phyloP scores from a whole-genome alignment of 1,284 basidiomycete species.

The Papiliotrema laurentii region DNA sequence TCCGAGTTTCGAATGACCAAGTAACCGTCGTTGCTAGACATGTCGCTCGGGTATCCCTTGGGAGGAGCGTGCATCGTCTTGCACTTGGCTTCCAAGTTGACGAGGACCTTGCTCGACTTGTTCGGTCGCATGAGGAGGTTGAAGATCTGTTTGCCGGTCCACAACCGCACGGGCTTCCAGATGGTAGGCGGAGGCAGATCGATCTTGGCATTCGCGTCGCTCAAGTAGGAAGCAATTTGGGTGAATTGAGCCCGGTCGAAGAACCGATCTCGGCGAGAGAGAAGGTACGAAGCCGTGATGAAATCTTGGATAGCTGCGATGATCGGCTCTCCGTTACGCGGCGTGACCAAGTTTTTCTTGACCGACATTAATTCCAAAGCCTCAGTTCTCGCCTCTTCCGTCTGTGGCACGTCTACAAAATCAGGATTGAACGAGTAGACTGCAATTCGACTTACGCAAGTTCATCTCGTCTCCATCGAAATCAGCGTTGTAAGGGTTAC shows the following conservation, averaged over 20 bases:
- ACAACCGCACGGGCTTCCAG: slow-evolving; percentile 85
- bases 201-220: slow-evolving; percentile 85
- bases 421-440: slow-evolving; percentile 4
- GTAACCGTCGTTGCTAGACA: slow-evolving; percentile 97
- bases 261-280: slow-evolving; percentile 89
- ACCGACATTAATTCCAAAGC: slow-evolving; percentile 97
- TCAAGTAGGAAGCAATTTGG: slow-evolving; percentile 93
- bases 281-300: slow-evolving; percentile 93
- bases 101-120: slow-evolving; percentile 71
- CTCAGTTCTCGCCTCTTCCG: slow-evolving; percentile 96
- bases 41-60: slow-evolving; percentile 58
- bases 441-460: slow-evolving; percentile 61
- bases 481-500: slow-evolving; percentile 98
- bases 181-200: slow-evolving; percentile 94
- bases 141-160: slow-evolving; percentile 99
- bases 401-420: slow-evolving; percentile 88
- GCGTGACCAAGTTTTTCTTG: slow-evolving; percentile 95
- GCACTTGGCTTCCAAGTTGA: slow-evolving; percentile 97
- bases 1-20: slow-evolving; percentile 96
- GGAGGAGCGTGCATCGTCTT: slow-evolving; percentile 85
- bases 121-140: slow-evolving; percentile 95
- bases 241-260: slow-evolving; percentile 93
- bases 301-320: slow-evolving; percentile 98
- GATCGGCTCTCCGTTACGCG: slow-evolving; percentile 95
- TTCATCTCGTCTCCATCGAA: slow-evolving; percentile 99